Evolutionary conservation across 768 basidiomycete genomes (phyloP).

Genomic region (Naganishia onofrii): DNA sequence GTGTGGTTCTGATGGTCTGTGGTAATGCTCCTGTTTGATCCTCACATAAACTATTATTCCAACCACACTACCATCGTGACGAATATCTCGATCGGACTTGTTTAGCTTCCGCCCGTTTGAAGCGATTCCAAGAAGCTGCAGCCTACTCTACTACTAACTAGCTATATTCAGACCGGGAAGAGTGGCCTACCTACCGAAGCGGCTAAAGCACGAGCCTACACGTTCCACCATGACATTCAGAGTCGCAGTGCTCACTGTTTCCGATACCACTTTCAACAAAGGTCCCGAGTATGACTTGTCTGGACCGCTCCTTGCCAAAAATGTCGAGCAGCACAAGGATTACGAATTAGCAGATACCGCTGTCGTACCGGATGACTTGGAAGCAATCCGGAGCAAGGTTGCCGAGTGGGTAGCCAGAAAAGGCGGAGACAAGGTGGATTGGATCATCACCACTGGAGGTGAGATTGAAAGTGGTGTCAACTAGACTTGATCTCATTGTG

Average conservation of each 20-base stretch:
- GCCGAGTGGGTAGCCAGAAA: slow-evolving; percentile 54
- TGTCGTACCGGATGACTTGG: slow-evolving; percentile 69
- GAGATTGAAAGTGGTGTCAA: background rate
- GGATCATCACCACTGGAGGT: slow-evolving; percentile 79
- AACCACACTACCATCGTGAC: background rate
- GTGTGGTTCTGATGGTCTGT: background rate
- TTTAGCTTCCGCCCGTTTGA: slow-evolving; percentile 2
- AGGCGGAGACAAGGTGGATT: slow-evolving; percentile 59
- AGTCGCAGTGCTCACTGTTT: slow-evolving; percentile 18
- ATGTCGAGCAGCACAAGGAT: slow-evolving; percentile 15
- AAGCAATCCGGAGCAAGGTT: slow-evolving; percentile 58
- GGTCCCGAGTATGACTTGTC: slow-evolving; percentile 26
- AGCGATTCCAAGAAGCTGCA: no score
- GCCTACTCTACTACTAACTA: no score
- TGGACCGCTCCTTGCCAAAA: slow-evolving; percentile 17
- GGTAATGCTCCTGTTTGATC: background rate
- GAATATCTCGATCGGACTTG: background rate
- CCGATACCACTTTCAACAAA: slow-evolving; percentile 25
- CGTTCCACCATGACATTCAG: slow-evolving; percentile 7
- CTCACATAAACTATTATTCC: background rate
- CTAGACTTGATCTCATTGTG: background rate
- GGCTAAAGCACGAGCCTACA: no score
- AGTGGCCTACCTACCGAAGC: no score
- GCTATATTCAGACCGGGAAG: no score
- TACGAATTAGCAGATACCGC: slow-evolving; percentile 18